Evolutionary conservation across 2,329 filamentous ascomycete species (phyloP), one percentile per base, ranked within the genome.

Genomic region (Alternaria viburni): DNA sequence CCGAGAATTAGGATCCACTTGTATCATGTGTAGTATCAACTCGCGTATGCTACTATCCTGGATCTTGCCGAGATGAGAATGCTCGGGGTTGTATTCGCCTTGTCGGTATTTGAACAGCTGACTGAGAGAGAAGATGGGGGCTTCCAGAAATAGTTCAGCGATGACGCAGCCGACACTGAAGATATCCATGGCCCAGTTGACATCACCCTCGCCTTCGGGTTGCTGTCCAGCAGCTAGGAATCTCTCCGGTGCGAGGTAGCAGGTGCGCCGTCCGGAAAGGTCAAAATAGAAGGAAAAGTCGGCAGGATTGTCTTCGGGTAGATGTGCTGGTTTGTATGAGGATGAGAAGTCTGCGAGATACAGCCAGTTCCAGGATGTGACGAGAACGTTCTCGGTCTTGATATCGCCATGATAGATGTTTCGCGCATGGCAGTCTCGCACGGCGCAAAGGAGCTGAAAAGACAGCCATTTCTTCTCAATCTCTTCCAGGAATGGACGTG

Each of bases 401-500:
- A 99, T 98, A 76, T 99, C 96, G 61, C 96, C 96, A 77, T 99
- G 96, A 78, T 94, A 98, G 55, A 99, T 86, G 73, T 96, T 92
- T 50, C 91, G 87, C 26, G 91, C 86, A 79, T 99, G 96, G 73
- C 93, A 97, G 80, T 99, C 96, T 60, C 94, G 90, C 62, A 99
- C 84, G 3, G 93, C 94, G 79, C 93, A 97, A 11, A 99, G 86
- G 3, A 99, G 87, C 82, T 99, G 96, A 74, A 97, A 99, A 0
- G 95, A 92, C 54, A 99, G 87, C 96, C 96, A 99, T 83, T 97
- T 97, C 86, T 97, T 98, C 81, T 99, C 96, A 69, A 99, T 96
- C 69, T 97, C 93, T 80, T 99, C 96, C 10, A 98, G 85, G 72
- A 99, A 99, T 0, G 96, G 96, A 8, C 96, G 89, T 9, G 96